Base-by-base conservation (phyloP, 2,329 filamentous ascomycete species). In the Chaetomiaceae sp. region DNA sequence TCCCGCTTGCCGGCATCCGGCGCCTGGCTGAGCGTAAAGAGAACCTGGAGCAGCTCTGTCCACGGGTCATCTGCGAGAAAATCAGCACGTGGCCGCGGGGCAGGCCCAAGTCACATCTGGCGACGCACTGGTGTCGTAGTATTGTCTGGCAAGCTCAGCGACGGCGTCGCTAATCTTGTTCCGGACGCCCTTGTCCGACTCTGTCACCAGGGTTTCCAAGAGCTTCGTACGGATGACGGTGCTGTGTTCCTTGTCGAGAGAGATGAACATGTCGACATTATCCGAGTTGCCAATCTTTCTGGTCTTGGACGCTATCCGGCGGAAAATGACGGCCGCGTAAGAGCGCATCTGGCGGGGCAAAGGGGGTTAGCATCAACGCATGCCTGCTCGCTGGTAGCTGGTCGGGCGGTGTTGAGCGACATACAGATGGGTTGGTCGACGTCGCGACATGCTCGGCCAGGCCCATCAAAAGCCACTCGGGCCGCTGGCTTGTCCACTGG, bases 101-200 rank as follows among this genome's bases (percentile, higher is more conserved):
- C 19, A 12, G 31, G 4, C n/a, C 7, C 7, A 10, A 12, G 47
- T 16, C 21, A 14, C 47, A 35, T 64, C 16, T 31, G 39, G 41
- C 31, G 50, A 73, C 84, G 68, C 77, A 95, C 89, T 85, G 64
- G 87, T 89, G 63, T 97, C 93, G 39, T 88, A 87, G 70, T 96
- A 96, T 73, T 99, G 90, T 63, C 93, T 83, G 39, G 92, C 93
- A 54, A 99, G 78, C 71, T 99, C 93, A 20, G 93, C 93, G 55
- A 97, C 87, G n/a, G 92, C 90, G 71, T 99, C 93, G 62, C 91
- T 93, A 66, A 97, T 87, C 71, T 99, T 99, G 73, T 96, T 93
- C 63, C 93, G 81, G 41, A 96, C 87, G 34, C 81, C 75, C 55
- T 83, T 79, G 55, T 87, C 81, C 19, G 80, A 74, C 72, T 97